phyloP scores from a whole-genome alignment of 805 yeast genomes.

The Starmerella vitae region DNA sequence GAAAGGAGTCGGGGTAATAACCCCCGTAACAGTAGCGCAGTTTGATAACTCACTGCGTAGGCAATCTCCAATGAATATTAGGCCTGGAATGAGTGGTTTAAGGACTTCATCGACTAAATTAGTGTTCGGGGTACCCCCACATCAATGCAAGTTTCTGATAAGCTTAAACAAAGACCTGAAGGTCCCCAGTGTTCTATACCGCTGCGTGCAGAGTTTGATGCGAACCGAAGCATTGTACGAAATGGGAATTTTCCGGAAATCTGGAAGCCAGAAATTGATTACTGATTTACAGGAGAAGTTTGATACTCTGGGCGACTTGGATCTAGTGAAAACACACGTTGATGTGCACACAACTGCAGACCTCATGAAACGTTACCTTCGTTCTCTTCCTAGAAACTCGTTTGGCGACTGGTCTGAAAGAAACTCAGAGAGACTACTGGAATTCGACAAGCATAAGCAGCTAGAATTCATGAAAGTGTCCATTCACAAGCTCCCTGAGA shows the following conservation, averaged over 20 bases:
- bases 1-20: background rate
- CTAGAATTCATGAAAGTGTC: constrained; percentile 5
- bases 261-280: constrained; percentile 54
- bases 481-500: constrained; percentile 34
- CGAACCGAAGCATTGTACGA: constrained; percentile 61
- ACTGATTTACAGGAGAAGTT: constrained; percentile 55
- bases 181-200: constrained; percentile 62
- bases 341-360: constrained; percentile 87
- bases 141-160: constrained; percentile 37
- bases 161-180: constrained; percentile 38
- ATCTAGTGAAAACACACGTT: constrained; percentile 16
- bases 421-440: constrained; percentile 14
- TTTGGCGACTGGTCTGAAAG: constrained; percentile 18
- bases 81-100: too few relatives aligned
- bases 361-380: constrained; percentile 61
- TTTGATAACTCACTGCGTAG: background rate
- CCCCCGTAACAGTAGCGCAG: background rate
- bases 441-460: constrained; percentile 26
- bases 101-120: background rate
- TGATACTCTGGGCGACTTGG: constrained; percentile 21
- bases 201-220: constrained; percentile 59
- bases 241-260: constrained; percentile 81
- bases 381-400: constrained; percentile 62
- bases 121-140: constrained; percentile 10
- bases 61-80: background rate